Evolutionary conservation across 73 alveolate genomes (phyloP), one percentile per base, ranked within the genome.

Genomic region (Breviolum minutum): DNA sequence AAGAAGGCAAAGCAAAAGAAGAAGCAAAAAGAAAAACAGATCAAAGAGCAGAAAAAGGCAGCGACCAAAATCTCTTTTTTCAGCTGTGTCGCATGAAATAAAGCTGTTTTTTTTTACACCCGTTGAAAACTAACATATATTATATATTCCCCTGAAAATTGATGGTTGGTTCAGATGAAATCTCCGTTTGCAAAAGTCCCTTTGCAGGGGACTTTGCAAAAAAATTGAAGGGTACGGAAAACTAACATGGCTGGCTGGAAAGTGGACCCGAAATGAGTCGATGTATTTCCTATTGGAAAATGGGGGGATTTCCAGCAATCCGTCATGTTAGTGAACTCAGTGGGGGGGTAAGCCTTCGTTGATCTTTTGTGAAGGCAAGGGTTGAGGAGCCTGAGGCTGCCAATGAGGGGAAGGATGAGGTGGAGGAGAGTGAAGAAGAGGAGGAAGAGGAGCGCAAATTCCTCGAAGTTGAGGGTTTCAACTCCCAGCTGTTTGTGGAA

Each of bases 1-100:
- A 74, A 74, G 68, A 92, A 76, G 81, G 90, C 89, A 8, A 92
- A 92, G 98, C 89, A 92, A 16, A 74, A 73, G 80, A 92, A 92
- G 98, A 73, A 92, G 68, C 89, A 92, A 66, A 92, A 92, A 79
- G 90, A 92, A 89, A 73, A 90, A 63, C 76, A 83, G 61, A 61
- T 20, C 61, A 83, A 86, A 63, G 94, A 92, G 66, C 66, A 89
- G 81, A 92, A 92, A 40, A 60, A 92, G 54, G 54, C 54, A 40
- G 27, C 64, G 87, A 8, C 54, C 54, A 40, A 0, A 3, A 40
- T 40, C 54, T 79, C 26, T 24, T 13, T 20, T 79, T 20, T 27
- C 22, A 79, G 87, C 48, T 74, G 60, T 6, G 17, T 68, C 24
- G 6, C 24, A n/a, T n/a, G n/a, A n/a, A n/a, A n/a, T n/a, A n/a